A percentile compares a stretch with the other conserved stretches of the same genome.
phyloP scores from a whole-genome alignment of 495 filamentous ascomycete species.

The Lindgomyces ingoldianus region DNA sequence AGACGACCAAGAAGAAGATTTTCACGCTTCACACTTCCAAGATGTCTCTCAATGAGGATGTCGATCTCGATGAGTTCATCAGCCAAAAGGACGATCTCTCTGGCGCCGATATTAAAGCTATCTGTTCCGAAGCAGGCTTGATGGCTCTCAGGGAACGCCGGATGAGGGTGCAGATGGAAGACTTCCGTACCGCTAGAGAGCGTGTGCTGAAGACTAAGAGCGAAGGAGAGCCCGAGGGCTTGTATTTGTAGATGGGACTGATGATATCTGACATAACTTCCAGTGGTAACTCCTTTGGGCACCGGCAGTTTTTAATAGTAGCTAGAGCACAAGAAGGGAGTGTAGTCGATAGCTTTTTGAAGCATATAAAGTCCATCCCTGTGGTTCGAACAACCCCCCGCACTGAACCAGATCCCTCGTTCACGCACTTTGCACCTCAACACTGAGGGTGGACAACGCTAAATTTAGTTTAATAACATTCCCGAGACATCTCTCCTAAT shows the following conservation, averaged over 20 bases:
- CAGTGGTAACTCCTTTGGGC: not conserved
- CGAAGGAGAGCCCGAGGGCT: conserved; percentile 94
- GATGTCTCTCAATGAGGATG: conserved; percentile 94
- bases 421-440: no score
- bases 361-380: not conserved
- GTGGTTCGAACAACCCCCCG: not conserved
- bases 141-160: conserved; percentile 93
- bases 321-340: not conserved
- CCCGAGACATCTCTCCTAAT: no score
- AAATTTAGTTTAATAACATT: no score
- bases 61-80: conserved; percentile 98
- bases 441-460: no score
- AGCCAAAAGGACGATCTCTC: conserved; percentile 97
- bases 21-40: conserved; percentile 99
- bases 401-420: no score
- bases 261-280: not conserved
- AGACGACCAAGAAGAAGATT: conserved; percentile 99
- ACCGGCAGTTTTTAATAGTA: conserved; percentile 9
- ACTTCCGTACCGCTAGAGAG: conserved; percentile 90
- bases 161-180: conserved; percentile 98
- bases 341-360: not conserved
- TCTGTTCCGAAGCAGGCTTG: conserved; percentile 94
- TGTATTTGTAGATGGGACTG: conserved; percentile 79
- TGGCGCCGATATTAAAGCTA: conserved; percentile 97
- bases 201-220: conserved; percentile 98